These are phyloP conservation scores for Brassica napus DNA, from an alignment of 345 rosid genomes.

Conservation along the genomic window Da-Ae NC_063452.1:50860001-50860500, in stretches of 20 bases:
- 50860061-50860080: background rate
- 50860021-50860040: constrained; percentile 24
- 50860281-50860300: too few species aligned
- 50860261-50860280: background rate
- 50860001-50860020: constrained; percentile 35
- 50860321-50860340: too few species aligned
- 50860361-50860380: too few species aligned
- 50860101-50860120: constrained; percentile 35
- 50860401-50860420: background rate
- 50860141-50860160: background rate
- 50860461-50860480: constrained; percentile 30
- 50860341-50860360: too few species aligned
- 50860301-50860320: too few species aligned
- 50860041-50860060: background rate
- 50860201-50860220: background rate
- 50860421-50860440: background rate
- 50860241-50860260: background rate
- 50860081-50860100: constrained; percentile 13
- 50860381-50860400: background rate
- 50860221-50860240: background rate
- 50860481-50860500: constrained; percentile 45
- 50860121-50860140: constrained; percentile 28
- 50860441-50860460: background rate
- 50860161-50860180: constrained; percentile 14
- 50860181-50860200: constrained; percentile 16